Evolutionary conservation across 208 protist genomes (phyloP), one percentile per base, ranked within the genome.

Genomic region (Trichomonas gallinae): DNA sequence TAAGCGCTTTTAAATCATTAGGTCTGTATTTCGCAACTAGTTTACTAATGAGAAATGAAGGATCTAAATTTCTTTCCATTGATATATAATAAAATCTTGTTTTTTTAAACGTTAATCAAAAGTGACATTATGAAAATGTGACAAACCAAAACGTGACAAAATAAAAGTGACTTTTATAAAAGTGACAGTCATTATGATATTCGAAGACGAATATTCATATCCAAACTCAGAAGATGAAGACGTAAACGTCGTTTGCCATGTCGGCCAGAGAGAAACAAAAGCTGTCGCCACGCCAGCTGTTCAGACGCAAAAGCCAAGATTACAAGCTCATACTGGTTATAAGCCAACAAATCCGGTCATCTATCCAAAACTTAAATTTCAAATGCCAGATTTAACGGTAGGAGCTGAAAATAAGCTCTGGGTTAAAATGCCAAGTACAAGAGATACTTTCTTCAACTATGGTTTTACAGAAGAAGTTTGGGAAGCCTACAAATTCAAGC

Each of bases 401-500:
- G 36, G 36, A 21, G 87, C 42, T 36, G 87, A 93, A 38, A 42
- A 42, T 48, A 48, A 51, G 13, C 87, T 44, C 1, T 93, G 87
- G 87, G 13, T 42, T 40, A 44, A 93, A 10, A 93, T n/a, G 8
- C 87, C 87, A 93, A 93, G 45, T 17, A 51, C 44, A 11, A 48
- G 42, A 44, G 40, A 42, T 42, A 44, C 42, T 51, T 93, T 48
- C 46, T 93, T 93, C 31, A 93, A 93, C 38, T 93, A 93, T 51
- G 87, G 87, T 26, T 93, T 93, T 15, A 93, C 87, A 58, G 87
- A 93, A 38, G 40, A 26, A 23, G 44, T 51, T 48, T 93, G 87
- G 87, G 87, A 93, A 93, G 87, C 87, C 34, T 93, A 93, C 17
- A 93, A 93, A 58, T 93, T 26, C 44, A 93, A 93, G 26, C 87